Base-by-base conservation (phyloP, 2,329 filamentous ascomycete genomes). In the Alternaria triticimaculans region DNA sequence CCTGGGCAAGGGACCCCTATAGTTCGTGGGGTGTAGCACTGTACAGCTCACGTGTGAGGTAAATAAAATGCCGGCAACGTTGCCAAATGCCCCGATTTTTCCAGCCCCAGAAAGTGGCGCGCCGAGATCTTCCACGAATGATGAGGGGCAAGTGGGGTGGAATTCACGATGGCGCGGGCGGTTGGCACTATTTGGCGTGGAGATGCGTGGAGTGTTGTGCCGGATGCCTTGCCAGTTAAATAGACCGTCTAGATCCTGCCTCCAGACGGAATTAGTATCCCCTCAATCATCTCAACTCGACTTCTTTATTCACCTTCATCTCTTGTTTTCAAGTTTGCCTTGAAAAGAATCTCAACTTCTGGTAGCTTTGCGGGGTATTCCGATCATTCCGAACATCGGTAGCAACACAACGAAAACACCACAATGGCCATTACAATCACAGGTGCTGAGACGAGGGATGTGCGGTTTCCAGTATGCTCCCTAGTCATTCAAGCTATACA, bases 351-450 rank as follows among this genome's bases (percentile, higher is more conserved):
- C 28, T 25, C 14, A 25, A 55, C 23, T 20, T 28, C 4, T 55
- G 23, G 23, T 26, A 49, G 37, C 37, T 62, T 53, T 46, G 59
- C 55, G 59, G 59, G 59, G 59, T 60, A 62, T 64, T 64, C 58
- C 62, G 58, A 61, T 20, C 30, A 33, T 64, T 64, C 62, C 62
- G 62, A 64, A 60, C 49, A 23, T 26, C 49, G 44, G 23, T 14
- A 44, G 15, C 18, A 44, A 6, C 37, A 53, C 20, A 45, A 58
- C 55, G 33, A 58, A 21, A 58, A 21, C 43, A 51, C 9, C 66
- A 71, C 37, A 49, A 84, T 84, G 83, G 82, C 84, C 15, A 58
- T 62, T 28, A 84, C 81, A 28, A 84, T 85, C 58, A 84, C 82
- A 21, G 72, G 76, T 33, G 70, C 77, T 26, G 81, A 82, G 67